Evolutionary conservation across 2,329 filamentous ascomycete genomes (phyloP).

Genomic region (Corniculantispora saksenae): DNA sequence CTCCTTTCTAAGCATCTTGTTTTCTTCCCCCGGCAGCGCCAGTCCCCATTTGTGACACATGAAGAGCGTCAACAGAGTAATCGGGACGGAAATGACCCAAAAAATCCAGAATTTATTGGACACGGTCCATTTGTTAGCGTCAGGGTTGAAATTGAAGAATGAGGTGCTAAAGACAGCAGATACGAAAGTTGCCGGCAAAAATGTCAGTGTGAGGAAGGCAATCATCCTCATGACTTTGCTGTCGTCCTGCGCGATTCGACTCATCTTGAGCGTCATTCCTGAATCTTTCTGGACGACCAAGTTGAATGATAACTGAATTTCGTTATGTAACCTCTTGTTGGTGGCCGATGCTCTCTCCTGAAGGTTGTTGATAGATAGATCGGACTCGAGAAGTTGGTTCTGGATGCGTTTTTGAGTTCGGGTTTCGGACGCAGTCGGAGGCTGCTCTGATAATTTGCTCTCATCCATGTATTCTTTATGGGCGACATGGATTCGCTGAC

Average conservation of each 20-base stretch:
- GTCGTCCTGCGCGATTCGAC: conserved; percentile 43
- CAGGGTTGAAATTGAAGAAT: conserved; percentile 39
- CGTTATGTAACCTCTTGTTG: conserved; percentile 49
- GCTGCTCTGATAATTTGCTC: background rate
- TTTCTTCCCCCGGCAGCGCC: background rate
- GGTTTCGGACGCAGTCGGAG: conserved; percentile 16
- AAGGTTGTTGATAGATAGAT: conserved; percentile 37
- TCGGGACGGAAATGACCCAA: background rate
- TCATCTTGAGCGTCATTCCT: conserved; percentile 39
- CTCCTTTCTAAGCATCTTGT: background rate
- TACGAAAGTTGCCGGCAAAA: conserved; percentile 54
- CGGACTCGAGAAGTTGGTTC: conserved; percentile 34
- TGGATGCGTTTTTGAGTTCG: conserved; percentile 27
- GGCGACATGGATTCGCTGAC: conserved; percentile 34
- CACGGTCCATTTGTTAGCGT: conserved; percentile 26
- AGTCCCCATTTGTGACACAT: background rate
- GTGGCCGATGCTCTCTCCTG: conserved; percentile 40
- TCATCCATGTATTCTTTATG: conserved; percentile 26
- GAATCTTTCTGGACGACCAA: conserved; percentile 45
- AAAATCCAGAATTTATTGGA: conserved; percentile 39
- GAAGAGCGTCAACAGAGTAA: background rate
- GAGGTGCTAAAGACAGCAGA: conserved; percentile 49
- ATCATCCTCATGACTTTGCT: conserved; percentile 54
- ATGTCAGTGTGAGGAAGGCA: conserved; percentile 48
- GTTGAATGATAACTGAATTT: conserved; percentile 56